A percentile compares a stretch with the other conserved stretches of the same genome.
phyloP scores from a whole-genome alignment of 495 filamentous ascomycete genomes.

The Halenospora varia region DNA sequence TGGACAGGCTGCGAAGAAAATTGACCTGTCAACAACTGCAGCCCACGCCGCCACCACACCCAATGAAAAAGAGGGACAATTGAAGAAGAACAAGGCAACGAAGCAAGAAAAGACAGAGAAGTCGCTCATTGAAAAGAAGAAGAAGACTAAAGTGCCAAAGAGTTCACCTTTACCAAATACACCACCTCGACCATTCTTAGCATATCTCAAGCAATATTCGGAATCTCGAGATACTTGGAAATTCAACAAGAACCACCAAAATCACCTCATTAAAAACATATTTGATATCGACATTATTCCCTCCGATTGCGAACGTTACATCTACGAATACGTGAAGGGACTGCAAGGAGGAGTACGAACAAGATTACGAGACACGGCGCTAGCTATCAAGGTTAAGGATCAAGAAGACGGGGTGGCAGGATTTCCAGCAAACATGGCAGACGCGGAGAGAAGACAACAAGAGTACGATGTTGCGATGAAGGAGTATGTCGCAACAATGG shows the following conservation, averaged over 20 bases:
- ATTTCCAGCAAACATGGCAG: constrained; percentile 35
- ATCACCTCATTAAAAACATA: constrained; percentile 73
- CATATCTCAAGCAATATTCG: constrained; percentile 69
- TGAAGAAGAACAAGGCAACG: too few relatives aligned
- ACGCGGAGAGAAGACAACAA: constrained; percentile 5
- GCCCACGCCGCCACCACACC: too few relatives aligned
- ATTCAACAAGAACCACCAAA: constrained; percentile 89
- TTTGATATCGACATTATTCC: constrained; percentile 67
- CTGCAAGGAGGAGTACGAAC: constrained; percentile 63
- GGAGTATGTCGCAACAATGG: constrained; percentile 19
- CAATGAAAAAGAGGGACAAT: too few relatives aligned
- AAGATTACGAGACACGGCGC: constrained; percentile 58
- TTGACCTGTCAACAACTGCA: too few relatives aligned
- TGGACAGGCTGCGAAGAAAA: constrained; percentile 24
- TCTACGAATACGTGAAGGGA: constrained; percentile 68
- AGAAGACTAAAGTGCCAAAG: constrained; percentile 33
- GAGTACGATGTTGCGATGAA: constrained; percentile 55
- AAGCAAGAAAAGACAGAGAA: too few relatives aligned
- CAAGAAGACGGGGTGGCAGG: constrained; percentile 39
- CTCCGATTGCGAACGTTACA: constrained; percentile 53
- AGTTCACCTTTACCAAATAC: constrained; percentile 21
- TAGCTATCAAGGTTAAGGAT: constrained; percentile 46
- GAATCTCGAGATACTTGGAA: constrained; percentile 70
- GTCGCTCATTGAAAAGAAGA: too few relatives aligned
- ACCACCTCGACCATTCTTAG: constrained; percentile 56